phyloP scores from a whole-genome alignment of 495 filamentous ascomycete genomes.

The Penicillium cataractarum region DNA sequence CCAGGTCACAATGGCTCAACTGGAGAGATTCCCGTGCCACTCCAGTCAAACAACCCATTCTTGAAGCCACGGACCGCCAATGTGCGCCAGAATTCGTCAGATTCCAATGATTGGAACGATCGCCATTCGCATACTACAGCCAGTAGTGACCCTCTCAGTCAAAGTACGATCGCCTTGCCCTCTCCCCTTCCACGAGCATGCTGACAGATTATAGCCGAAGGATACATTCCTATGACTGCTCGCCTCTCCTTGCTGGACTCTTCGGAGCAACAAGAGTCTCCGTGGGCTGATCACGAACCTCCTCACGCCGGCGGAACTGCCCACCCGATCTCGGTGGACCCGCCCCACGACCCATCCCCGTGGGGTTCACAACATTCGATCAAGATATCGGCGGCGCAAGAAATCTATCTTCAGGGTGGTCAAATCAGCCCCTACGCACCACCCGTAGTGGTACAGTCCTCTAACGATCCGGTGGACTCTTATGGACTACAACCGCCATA shows the following conservation, averaged over 20 bases:
- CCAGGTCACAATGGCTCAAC: slow-evolving; percentile 15
- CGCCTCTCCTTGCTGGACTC: slow-evolving; percentile 46
- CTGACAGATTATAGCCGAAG: slow-evolving; percentile 38
- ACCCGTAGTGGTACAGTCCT: slow-evolving; percentile 19
- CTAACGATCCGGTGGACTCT: not conserved
- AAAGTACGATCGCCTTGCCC: slow-evolving; percentile 29
- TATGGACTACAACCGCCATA: slow-evolving; percentile 17
- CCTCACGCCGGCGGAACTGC: not conserved
- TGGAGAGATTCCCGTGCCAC: slow-evolving; percentile 37
- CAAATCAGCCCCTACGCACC: slow-evolving; percentile 26
- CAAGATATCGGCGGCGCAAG: slow-evolving; percentile 22
- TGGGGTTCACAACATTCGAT: slow-evolving; percentile 31
- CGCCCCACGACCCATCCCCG: slow-evolving; percentile 14
- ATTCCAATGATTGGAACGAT: slow-evolving; percentile 28
- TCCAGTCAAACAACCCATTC: slow-evolving; percentile 52
- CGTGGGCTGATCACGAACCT: slow-evolving; percentile 15
- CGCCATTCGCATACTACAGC: slow-evolving; percentile 29
- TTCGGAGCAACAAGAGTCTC: slow-evolving; percentile 25
- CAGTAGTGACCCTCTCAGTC: slow-evolving; percentile 35
- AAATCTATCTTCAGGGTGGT: slow-evolving; percentile 23
- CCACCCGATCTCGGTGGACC: not conserved
- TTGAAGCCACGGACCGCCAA: slow-evolving; percentile 33
- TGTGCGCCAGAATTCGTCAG: slow-evolving; percentile 28
- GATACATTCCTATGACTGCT: slow-evolving; percentile 52
- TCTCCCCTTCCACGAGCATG: not conserved